Base-by-base conservation (phyloP, 495 filamentous ascomycete species). In the Xylaria intraflava region DNA sequence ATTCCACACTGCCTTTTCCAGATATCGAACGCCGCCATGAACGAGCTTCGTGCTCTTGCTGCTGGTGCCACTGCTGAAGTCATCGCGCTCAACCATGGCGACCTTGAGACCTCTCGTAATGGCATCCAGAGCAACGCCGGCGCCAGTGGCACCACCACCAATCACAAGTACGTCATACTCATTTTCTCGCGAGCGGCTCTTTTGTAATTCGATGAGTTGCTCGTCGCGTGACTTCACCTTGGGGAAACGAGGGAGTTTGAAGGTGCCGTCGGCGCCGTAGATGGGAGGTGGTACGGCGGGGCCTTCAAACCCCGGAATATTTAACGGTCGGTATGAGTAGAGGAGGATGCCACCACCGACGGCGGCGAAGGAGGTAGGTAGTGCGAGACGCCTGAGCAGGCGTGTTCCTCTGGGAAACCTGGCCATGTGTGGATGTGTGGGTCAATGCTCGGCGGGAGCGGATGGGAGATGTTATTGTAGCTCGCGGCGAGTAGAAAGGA, bases 1-100 rank as follows among this genome's bases (percentile, higher is more conserved):
- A 64, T 96, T 89, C 85, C 87, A 96, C 41, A 98, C 83, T 35
- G 93, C 93, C 73, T 98, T 97, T 67, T 98, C 93, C 47, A 98
- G 73, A 65, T 98, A 98, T 53, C 93, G 79, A 41, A 98, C 93
- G 62, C 93, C 93, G 55, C 93, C 93, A 69, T 98, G 93, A 2
- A 98, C 93, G 53, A 98, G 75, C 69, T 98, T 98, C 29, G 93
- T 98, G 70, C 88, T 93, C 72, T 98, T 98, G 65, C 87, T 92
- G 69, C 89, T 95, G 12, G 93, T 98, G 19, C 93, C 93, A 57
- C 84, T 82, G 62, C 84, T 87, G 70, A 98, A 98, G 69, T 98
- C 93, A 64, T 97, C 93, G 46, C 90, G 77, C 69, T 98, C 93
- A n/a, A 98, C 84, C 39, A 95, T 68, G 31, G 93, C 93, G 36